A percentile compares a stretch with the other conserved stretches of the same genome.
These are phyloP conservation scores for Saitozyma podzolica DNA, from an alignment of 768 basidiomycete species.

Conservation along the genomic window DNA sequence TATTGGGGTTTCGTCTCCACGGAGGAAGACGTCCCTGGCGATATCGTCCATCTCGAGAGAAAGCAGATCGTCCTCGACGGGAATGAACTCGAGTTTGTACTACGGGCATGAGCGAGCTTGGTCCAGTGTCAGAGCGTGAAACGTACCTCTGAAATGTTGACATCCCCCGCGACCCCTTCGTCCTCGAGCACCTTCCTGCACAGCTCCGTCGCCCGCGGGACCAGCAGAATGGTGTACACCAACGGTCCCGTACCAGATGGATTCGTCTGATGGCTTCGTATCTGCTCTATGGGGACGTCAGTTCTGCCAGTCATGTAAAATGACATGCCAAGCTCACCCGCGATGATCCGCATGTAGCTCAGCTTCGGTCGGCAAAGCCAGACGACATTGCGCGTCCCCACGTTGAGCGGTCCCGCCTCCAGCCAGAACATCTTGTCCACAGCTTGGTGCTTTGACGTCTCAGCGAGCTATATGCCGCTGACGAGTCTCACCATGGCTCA, in stretches of 20 bases:
- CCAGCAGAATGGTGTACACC: constrained; percentile 80
- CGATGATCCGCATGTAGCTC: constrained; percentile 81
- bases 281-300: constrained; percentile 67
- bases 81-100: constrained; percentile 91
- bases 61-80: constrained; percentile 86
- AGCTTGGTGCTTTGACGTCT: constrained; percentile 76
- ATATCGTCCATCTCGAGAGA: constrained; percentile 83
- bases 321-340: constrained; percentile 63
- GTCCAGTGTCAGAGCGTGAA: neutral
- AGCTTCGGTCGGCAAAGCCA: constrained; percentile 89
- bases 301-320: constrained; percentile 1
- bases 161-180: constrained; percentile 95
- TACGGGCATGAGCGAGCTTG: constrained; percentile 41
- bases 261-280: constrained; percentile 69
- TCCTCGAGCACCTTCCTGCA: constrained; percentile 86
- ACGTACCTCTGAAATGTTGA: constrained; percentile 64
- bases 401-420: constrained; percentile 78
- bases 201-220: constrained; percentile 82
- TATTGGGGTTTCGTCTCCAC: constrained; percentile 85
- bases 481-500: constrained; percentile 42
- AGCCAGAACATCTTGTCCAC: constrained; percentile 99
- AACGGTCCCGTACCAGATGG: constrained; percentile 60
- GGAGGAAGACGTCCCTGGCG: constrained; percentile 88
- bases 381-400: constrained; percentile 82
- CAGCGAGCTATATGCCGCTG: neutral